A percentile compares a stretch with the other conserved stretches of the same genome.
phyloP scores from a whole-genome alignment of 805 yeast genomes.

The Candida coquimbonensis region DNA sequence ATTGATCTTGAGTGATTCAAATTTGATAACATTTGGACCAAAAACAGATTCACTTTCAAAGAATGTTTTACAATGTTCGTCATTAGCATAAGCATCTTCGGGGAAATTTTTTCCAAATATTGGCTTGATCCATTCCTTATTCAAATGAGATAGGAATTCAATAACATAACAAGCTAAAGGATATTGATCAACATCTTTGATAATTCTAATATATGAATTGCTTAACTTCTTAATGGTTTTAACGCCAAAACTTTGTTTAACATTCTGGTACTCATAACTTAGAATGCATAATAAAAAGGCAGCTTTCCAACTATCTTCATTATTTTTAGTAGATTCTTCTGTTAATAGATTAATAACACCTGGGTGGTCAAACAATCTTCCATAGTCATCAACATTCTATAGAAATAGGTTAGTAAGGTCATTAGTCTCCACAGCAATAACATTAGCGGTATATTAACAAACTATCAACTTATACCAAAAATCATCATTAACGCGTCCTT shows the following conservation, averaged over 20 bases:
- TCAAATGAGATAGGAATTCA: conserved; percentile 19
- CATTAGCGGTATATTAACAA: conserved; percentile 1
- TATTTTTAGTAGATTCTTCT: conserved; percentile 5
- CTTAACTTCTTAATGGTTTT: not conserved
- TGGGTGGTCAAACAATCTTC: conserved; percentile 13
- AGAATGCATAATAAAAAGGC: conserved; percentile 20
- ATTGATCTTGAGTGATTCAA: conserved; percentile 7
- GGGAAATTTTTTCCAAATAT: conserved; percentile 1
- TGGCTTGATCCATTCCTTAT: not conserved
- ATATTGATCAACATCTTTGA: conserved; percentile 11
- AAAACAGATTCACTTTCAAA: conserved; percentile 4
- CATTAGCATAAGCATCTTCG: conserved; percentile 12
- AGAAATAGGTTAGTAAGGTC: not conserved
- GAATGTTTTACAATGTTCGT: conserved; percentile 11
- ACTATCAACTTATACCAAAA: conserved; percentile 21
- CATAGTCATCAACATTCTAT: conserved; percentile 14
- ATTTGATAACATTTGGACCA: conserved; percentile 5
- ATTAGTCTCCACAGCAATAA: too few species aligned
- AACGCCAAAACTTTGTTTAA: not conserved
- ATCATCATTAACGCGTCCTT: conserved; percentile 9
- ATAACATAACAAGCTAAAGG: conserved; percentile 14
- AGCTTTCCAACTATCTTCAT: conserved; percentile 22
- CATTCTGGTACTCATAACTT: conserved; percentile 17
- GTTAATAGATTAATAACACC: conserved; percentile 7
- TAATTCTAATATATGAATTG: not conserved